Conservation (phyloP, 2,329 filamentous ascomycete genomes). For the Ceratocystis papillata region DNA sequence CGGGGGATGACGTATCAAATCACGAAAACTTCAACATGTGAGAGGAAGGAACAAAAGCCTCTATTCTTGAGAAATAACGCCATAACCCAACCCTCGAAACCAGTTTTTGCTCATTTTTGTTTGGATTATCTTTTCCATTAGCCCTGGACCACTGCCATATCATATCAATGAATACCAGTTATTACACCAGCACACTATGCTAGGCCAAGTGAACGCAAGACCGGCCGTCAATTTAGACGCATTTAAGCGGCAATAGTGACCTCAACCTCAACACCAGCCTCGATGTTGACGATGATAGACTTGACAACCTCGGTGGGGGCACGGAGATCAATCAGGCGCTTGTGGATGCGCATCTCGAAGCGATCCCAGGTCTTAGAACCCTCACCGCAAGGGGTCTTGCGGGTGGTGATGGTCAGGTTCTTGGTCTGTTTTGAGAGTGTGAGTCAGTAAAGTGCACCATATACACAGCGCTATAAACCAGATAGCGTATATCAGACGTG, state of each 20-base stretch:
- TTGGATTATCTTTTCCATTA: constrained; percentile 17
- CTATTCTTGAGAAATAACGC: constrained; percentile 20
- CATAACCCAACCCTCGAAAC: constrained; percentile 17
- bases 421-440: constrained; percentile 58
- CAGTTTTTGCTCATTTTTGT: constrained; percentile 20
- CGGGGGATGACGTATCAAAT: no score
- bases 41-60: constrained; percentile 21
- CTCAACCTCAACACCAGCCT: constrained; percentile 87
- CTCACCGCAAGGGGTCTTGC: constrained; percentile 99
- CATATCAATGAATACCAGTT: background rate
- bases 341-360: constrained; percentile 99
- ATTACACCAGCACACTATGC: background rate
- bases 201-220: background rate
- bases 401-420: constrained; percentile 90
- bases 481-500: no score
- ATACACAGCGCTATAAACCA: no score
- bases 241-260: constrained; percentile 77
- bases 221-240: constrained; percentile 14
- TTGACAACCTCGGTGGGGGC: constrained; percentile 96
- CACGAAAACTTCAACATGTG: background rate
- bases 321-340: constrained; percentile 94
- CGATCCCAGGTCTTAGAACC: constrained; percentile 99
- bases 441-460: constrained; percentile 6
- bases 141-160: background rate
- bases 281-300: constrained; percentile 94